phyloP scores from a whole-genome alignment of 2,329 filamentous ascomycete species.

The Penicillium sp. region DNA sequence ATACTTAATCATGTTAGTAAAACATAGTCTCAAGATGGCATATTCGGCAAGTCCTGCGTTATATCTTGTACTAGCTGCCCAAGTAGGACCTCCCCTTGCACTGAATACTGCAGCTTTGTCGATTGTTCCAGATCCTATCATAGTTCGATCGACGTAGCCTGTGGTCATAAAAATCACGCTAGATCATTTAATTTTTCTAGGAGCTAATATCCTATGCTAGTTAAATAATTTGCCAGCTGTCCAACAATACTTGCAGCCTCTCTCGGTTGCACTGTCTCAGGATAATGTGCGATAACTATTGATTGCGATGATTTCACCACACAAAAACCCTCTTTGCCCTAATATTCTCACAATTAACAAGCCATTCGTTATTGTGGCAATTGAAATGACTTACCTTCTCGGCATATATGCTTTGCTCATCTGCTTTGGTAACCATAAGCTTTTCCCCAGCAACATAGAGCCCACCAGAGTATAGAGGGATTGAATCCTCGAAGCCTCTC shows the following conservation, averaged over 20 bases:
- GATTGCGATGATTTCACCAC: background rate
- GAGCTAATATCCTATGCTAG: background rate
- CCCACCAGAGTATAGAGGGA: background rate
- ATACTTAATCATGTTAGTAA: too few relatives aligned
- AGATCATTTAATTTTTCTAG: background rate
- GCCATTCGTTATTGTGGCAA: too few relatives aligned
- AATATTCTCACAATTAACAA: background rate
- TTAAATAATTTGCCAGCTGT: background rate
- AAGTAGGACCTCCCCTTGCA: too few relatives aligned
- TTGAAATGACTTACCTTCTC: background rate
- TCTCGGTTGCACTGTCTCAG: background rate
- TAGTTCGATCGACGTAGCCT: too few relatives aligned
- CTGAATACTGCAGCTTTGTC: too few relatives aligned
- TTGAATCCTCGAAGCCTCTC: background rate
- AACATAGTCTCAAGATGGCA: too few relatives aligned
- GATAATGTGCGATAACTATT: background rate
- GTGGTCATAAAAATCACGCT: too few relatives aligned
- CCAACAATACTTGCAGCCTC: background rate
- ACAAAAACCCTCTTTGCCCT: background rate
- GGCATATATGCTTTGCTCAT: background rate
- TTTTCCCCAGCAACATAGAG: background rate
- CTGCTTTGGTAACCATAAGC: background rate
- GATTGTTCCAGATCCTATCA: too few relatives aligned
- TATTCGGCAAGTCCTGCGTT: too few relatives aligned
- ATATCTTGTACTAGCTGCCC: too few relatives aligned